phyloP scores from a whole-genome alignment of 2,329 filamentous ascomycete genomes.

The Rosellinia necatrix region DNA sequence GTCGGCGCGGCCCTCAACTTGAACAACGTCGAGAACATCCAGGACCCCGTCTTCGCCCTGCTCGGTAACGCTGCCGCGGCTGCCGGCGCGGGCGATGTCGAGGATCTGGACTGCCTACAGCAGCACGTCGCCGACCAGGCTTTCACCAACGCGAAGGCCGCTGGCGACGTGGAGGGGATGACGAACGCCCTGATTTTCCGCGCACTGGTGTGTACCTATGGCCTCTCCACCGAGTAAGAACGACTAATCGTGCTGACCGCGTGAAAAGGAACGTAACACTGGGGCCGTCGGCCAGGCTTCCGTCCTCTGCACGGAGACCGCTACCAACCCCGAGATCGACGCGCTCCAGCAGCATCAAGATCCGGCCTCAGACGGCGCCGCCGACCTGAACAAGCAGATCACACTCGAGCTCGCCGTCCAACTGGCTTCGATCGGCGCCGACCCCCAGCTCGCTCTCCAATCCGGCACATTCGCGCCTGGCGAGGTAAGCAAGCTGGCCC shows the following conservation, averaged over 20 bases:
- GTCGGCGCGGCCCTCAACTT: slow-evolving; percentile 38
- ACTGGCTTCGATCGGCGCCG: slow-evolving; percentile 64
- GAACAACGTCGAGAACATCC: slow-evolving; percentile 41
- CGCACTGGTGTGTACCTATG: slow-evolving; percentile 59
- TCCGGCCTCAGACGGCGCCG: slow-evolving; percentile 62
- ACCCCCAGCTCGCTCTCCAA: slow-evolving; percentile 64
- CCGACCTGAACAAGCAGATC: slow-evolving; percentile 63
- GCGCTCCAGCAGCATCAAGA: slow-evolving; percentile 70
- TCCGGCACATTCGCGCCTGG: slow-evolving; percentile 68
- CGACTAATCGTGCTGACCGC: too few species aligned
- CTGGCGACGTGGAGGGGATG: slow-evolving; percentile 57
- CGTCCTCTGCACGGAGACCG: slow-evolving; percentile 59
- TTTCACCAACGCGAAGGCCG: slow-evolving; percentile 62
- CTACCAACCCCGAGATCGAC: slow-evolving; percentile 68
- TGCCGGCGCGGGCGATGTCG: slow-evolving; percentile 46
- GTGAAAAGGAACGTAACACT: slow-evolving; percentile 63
- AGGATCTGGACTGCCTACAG: slow-evolving; percentile 51
- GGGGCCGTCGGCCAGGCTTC: slow-evolving; percentile 60
- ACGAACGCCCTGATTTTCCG: slow-evolving; percentile 59
- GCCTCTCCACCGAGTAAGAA: slow-evolving; percentile 46
- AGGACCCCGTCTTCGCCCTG: slow-evolving; percentile 40
- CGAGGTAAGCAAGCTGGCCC: slow-evolving; percentile 45
- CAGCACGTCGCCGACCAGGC: slow-evolving; percentile 60
- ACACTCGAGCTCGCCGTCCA: slow-evolving; percentile 63
- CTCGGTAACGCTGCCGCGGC: slow-evolving; percentile 54